Base-by-base conservation (phyloP, 331 rosid genomes). In the Arachis monticola region DNA sequence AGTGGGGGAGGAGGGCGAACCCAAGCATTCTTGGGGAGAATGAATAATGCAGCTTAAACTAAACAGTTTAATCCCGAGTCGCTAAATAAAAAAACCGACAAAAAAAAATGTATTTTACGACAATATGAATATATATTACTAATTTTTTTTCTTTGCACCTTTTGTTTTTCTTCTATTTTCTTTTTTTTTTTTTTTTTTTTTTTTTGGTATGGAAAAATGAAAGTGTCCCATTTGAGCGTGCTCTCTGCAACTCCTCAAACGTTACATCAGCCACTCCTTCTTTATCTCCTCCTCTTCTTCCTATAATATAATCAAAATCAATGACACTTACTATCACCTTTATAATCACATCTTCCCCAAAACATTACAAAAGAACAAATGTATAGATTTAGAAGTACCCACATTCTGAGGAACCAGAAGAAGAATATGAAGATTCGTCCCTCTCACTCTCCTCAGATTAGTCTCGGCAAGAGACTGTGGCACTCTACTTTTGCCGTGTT, bases 231-330 rank as follows among this genome's bases (percentile, higher is more conserved):
- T 89, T 75, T 0, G 85, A 77, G 41, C 84, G 92, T 17, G 92
- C 97, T 86, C 79, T 86, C 79, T 81, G 91, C 83, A 91, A 64
- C 57, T 91, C 95, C 82, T 81, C 97, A 35, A 89, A 83, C 2
- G 95, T 91, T 66, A 80, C 89, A 78, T 87, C 89, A 11, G 94
- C 94, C 13, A 91, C 76, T 74, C 88, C 38, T 84, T 79, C 77
- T 85, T 82, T 77, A 91, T 85, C 84, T 84, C 91, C 40, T 84
- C 85, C 67, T 86, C 88, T 79, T 82, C 89, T 73, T 85, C 91
- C 91, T 88, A 48, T 14, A 71, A n/a, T n/a, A 61, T 22, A 45
- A 76, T 27, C 50, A 79, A 72, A 63, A 47, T 38, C 27, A 71
- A 66, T 45, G 4, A 72, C 69, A 60, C 13, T n/a, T 17, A 27